Evolutionary conservation across 495 filamentous ascomycete genomes (phyloP).

Genomic region (Penicillium pancosmium): DNA sequence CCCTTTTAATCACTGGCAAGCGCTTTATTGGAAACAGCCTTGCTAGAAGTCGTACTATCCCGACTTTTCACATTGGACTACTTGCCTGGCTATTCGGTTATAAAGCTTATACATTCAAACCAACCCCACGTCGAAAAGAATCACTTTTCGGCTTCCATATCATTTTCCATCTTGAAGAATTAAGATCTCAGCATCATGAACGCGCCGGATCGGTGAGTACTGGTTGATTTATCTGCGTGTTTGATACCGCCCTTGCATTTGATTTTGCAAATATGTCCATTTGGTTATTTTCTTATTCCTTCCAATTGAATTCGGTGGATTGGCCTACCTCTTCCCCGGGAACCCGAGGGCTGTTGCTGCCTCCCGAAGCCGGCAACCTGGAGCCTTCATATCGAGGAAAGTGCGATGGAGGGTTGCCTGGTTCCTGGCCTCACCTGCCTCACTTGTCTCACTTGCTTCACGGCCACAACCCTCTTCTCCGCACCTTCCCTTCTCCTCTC

Average conservation of each 20-base stretch:
- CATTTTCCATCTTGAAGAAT: background rate
- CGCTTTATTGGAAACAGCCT: too few relatives aligned
- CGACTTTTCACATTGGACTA: too few relatives aligned
- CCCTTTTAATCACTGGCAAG: too few relatives aligned
- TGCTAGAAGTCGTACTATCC: too few relatives aligned
- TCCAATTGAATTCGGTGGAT: too few relatives aligned
- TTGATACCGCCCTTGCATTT: background rate
- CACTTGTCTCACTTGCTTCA: background rate
- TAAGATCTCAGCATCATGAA: slow-evolving; percentile 53
- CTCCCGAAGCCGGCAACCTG: too few relatives aligned
- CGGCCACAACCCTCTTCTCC: too few relatives aligned
- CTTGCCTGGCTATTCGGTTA: too few relatives aligned
- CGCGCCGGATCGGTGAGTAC: slow-evolving; percentile 65
- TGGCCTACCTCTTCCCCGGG: background rate
- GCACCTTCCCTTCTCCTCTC: too few relatives aligned
- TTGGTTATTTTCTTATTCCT: background rate
- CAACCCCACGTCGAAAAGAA: too few relatives aligned
- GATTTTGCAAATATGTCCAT: background rate
- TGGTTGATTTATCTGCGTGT: slow-evolving; percentile 1
- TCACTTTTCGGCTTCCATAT: too few relatives aligned
- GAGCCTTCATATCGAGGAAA: background rate
- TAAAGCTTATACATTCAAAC: too few relatives aligned
- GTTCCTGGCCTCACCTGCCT: background rate
- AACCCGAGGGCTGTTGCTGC: background rate
- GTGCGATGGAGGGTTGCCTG: background rate